These are phyloP conservation scores for Populus hybrid DNA, from an alignment of 441 rosid genomes.

Conservation along the genomic window DNA sequence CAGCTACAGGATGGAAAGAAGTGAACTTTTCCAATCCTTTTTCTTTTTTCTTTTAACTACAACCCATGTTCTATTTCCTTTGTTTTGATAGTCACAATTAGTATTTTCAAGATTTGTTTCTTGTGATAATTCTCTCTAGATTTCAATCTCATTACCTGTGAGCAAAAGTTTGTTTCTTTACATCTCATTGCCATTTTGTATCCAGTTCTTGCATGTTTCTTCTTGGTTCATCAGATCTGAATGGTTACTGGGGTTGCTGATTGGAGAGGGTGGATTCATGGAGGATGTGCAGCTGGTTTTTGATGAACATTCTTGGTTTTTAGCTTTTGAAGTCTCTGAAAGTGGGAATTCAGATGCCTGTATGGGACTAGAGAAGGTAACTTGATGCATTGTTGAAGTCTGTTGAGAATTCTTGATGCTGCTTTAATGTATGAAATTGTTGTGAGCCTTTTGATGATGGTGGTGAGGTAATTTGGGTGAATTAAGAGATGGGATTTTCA, in stretches of 20 bases:
- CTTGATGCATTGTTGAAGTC: constrained; percentile 15
- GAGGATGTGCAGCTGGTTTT: constrained; percentile 22
- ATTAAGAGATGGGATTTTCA: constrained; percentile 1
- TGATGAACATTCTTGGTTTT: background rate
- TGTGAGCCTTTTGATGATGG: background rate
- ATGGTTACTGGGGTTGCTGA: constrained; percentile 11
- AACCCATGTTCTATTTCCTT: background rate
- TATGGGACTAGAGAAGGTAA: constrained; percentile 26
- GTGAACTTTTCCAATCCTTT: constrained; percentile 42
- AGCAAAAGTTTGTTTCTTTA: background rate
- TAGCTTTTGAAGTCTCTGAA: too few species aligned
- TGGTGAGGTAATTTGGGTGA: constrained; percentile 8
- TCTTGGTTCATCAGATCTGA: constrained; percentile 43
- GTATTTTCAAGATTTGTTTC: constrained; percentile 10
- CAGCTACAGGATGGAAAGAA: constrained; percentile 1
- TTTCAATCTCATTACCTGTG: background rate
- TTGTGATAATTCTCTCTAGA: constrained; percentile 7
- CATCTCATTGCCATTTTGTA: background rate
- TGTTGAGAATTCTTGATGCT: constrained; percentile 11
- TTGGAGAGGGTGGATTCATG: constrained; percentile 12
- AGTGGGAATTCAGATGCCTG: constrained; percentile 19
- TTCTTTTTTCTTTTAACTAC: background rate
- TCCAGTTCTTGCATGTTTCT: background rate
- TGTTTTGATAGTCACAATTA: background rate
- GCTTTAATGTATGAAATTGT: background rate